Evolutionary conservation across 306 rosid species (phyloP).

Genomic region (Vachellia pachyceras): DNA sequence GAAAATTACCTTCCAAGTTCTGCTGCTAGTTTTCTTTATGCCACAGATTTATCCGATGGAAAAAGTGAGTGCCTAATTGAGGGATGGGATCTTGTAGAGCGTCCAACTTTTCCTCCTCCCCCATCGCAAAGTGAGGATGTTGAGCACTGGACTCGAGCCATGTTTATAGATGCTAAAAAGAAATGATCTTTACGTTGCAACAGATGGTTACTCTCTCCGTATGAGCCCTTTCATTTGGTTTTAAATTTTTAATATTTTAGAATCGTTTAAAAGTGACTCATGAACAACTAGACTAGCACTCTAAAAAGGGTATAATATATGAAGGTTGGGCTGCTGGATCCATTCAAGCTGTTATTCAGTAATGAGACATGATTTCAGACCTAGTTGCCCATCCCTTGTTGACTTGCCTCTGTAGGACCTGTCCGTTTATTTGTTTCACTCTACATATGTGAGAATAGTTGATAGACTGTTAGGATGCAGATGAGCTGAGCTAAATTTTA

Average conservation of each 20-base stretch:
- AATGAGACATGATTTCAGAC: conserved; percentile 12
- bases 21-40: conserved; percentile 72
- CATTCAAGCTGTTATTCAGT: conserved; percentile 19
- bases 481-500: conserved; percentile 30
- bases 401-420: background rate
- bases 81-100: conserved; percentile 97
- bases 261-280: conserved; percentile 3
- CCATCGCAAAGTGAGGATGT: conserved; percentile 92
- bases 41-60: conserved; percentile 73
- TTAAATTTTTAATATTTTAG: conserved; percentile 1
- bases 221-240: conserved; percentile 31
- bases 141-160: conserved; percentile 99
- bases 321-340: conserved; percentile 24
- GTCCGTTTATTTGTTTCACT: conserved; percentile 12
- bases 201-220: conserved; percentile 41
- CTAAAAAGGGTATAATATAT: background rate
- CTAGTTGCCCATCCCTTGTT: background rate
- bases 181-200: conserved; percentile 53
- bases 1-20: conserved; percentile 72
- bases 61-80: conserved; percentile 78
- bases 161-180: conserved; percentile 86
- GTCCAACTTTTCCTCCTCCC: conserved; percentile 91
- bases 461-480: conserved; percentile 23
- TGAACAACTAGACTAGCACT: conserved; percentile 7
- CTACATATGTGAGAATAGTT: conserved; percentile 8